phyloP scores from a whole-genome alignment of 768 basidiomycete genomes.

The Omphalotus guepiniiformis region DNA sequence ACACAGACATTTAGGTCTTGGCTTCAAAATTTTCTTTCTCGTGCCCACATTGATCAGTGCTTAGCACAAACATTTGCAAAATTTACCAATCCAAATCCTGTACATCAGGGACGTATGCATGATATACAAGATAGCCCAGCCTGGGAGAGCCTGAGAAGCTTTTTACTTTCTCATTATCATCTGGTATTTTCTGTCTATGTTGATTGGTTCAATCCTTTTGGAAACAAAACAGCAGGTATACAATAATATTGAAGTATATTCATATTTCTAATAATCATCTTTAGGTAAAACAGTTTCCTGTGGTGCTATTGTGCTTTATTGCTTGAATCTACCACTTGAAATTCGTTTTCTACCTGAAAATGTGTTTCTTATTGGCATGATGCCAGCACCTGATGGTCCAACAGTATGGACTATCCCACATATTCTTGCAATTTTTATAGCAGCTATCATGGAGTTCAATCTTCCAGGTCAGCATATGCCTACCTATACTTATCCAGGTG shows the following conservation, averaged over 20 bases:
- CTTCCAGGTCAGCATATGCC: constrained; percentile 10
- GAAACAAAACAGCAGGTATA: constrained; percentile 27
- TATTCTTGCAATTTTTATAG: constrained; percentile 15
- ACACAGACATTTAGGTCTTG: constrained; percentile 24
- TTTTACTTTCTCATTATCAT: constrained; percentile 10
- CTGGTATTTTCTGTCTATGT: constrained; percentile 2
- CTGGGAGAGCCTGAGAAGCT: constrained; percentile 17
- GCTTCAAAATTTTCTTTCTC: constrained; percentile 24
- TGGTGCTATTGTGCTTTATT: constrained; percentile 26
- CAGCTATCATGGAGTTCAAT: constrained; percentile 11
- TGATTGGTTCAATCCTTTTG: constrained; percentile 7
- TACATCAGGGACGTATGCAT: constrained; percentile 13
- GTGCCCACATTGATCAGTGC: constrained; percentile 16
- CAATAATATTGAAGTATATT: background rate
- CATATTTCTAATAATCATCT: background rate
- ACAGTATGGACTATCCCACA: constrained; percentile 15
- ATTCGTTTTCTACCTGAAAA: constrained; percentile 27
- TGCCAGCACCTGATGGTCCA: constrained; percentile 28
- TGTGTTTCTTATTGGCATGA: constrained; percentile 27
- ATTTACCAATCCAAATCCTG: constrained; percentile 3
- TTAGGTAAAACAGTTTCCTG: constrained; percentile 19
- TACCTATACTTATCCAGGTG: constrained; percentile 12
- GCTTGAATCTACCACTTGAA: constrained; percentile 29
- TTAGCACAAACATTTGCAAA: constrained; percentile 13
- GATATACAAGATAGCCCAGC: constrained; percentile 25